phyloP scores from a whole-genome alignment of 2,329 filamentous ascomycete genomes.

The Fusarium miscanthi region DNA sequence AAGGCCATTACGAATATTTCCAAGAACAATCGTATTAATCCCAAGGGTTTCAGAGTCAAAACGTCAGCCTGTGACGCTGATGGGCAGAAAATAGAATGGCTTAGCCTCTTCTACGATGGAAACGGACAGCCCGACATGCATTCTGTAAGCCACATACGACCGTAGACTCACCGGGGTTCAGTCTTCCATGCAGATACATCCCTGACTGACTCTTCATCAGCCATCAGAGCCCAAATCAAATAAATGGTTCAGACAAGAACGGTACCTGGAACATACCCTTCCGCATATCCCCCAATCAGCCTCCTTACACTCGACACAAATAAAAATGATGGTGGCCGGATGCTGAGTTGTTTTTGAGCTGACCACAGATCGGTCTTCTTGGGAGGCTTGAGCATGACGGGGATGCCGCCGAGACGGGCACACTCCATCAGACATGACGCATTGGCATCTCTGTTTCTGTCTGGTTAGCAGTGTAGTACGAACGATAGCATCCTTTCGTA shows the following conservation, averaged over 20 bases:
- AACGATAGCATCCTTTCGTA: constrained; percentile 21
- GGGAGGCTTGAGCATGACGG: constrained; percentile 3
- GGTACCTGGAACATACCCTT: constrained; percentile 30
- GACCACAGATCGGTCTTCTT: constrained; percentile 27
- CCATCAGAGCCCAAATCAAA: constrained; percentile 8
- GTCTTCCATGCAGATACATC: constrained; percentile 32
- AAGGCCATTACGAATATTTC: not conserved
- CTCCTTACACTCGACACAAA: constrained; percentile 7
- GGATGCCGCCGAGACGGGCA: constrained; percentile 31
- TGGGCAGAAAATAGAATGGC: constrained; percentile 15
- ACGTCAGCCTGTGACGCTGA: constrained; percentile 22
- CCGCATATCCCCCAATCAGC: constrained; percentile 35
- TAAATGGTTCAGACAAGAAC: constrained; percentile 28
- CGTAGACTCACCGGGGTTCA: constrained; percentile 27
- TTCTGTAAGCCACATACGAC: constrained; percentile 35
- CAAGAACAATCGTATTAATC: not conserved
- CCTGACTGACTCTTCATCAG: constrained; percentile 18
- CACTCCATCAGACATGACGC: constrained; percentile 22
- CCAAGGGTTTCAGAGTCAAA: not conserved
- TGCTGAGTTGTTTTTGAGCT: constrained; percentile 43
- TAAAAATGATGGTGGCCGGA: constrained; percentile 34
- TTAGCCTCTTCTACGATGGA: constrained; percentile 28
- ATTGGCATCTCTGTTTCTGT: constrained; percentile 12
- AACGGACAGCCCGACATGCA: constrained; percentile 37
- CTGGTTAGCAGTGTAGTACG: constrained; percentile 33